Evolutionary conservation across 1,284 basidiomycete genomes (phyloP).

Genomic region (Calocybe gambosa): DNA sequence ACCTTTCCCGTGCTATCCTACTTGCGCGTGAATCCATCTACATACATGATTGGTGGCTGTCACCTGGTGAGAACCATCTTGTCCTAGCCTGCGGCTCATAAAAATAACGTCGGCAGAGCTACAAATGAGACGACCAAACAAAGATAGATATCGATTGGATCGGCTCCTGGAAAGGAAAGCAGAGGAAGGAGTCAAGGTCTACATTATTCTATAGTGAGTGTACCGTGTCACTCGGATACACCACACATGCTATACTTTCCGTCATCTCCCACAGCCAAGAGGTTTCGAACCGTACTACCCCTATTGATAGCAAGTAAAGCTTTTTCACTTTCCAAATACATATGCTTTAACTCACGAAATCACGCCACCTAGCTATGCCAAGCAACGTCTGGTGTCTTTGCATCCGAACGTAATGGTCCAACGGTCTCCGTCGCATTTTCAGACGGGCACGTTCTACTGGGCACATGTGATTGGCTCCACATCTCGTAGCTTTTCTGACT

Average conservation of each 20-base stretch:
- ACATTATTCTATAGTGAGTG: slow-evolving; percentile 87
- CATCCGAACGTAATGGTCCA: slow-evolving; percentile 97
- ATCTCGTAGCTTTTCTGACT: slow-evolving; percentile 10
- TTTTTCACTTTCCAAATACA: neutral
- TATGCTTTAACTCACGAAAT: slow-evolving; percentile 16
- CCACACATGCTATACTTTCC: neutral
- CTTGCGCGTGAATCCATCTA: slow-evolving; percentile 88
- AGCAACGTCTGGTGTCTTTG: slow-evolving; percentile 78
- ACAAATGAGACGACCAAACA: slow-evolving; percentile 76
- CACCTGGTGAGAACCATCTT: slow-evolving; percentile 51
- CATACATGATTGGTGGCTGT: slow-evolving; percentile 96
- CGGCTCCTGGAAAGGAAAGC: slow-evolving; percentile 88
- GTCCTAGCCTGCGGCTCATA: slow-evolving; percentile 3
- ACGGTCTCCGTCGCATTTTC: slow-evolving; percentile 95
- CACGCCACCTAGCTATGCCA: slow-evolving; percentile 65
- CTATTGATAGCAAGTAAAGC: slow-evolving; percentile 80
- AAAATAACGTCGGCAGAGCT: slow-evolving; percentile 50
- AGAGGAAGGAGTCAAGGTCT: slow-evolving; percentile 93
- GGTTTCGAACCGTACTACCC: slow-evolving; percentile 95
- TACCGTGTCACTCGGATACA: slow-evolving; percentile 7
- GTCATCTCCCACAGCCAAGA: slow-evolving; percentile 62
- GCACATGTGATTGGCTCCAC: slow-evolving; percentile 60
- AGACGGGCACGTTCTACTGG: slow-evolving; percentile 98
- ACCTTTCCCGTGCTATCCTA: slow-evolving; percentile 88
- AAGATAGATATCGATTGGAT: slow-evolving; percentile 88